phyloP scores from a whole-genome alignment of 495 filamentous ascomycete genomes.

The Penicillium angulare region DNA sequence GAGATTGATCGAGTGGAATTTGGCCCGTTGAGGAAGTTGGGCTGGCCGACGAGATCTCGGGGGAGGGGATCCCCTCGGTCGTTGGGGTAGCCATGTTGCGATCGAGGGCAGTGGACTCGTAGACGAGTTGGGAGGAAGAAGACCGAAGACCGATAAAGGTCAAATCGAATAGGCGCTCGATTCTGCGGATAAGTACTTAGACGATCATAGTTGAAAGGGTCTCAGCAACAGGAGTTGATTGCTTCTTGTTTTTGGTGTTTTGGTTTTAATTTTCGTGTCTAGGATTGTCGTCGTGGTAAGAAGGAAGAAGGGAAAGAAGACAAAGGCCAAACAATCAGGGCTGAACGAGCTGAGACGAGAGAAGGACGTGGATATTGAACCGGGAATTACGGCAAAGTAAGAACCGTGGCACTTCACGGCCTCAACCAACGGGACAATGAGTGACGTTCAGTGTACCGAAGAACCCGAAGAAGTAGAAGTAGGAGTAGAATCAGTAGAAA shows the following conservation, averaged over 20 bases:
- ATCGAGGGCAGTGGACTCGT: neutral
- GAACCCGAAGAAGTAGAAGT: neutral
- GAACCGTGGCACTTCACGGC: conserved; percentile 24
- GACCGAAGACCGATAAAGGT: conserved; percentile 1
- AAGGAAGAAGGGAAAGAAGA: neutral
- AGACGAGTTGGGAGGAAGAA: neutral
- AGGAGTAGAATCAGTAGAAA: no score
- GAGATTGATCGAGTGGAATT: conserved; percentile 49
- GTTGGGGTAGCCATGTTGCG: conserved; percentile 32
- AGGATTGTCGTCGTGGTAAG: no score
- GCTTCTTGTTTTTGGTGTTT: neutral
- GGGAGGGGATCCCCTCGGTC: conserved; percentile 25
- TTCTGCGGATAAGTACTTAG: conserved; percentile 3
- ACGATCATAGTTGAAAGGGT: conserved; percentile 14
- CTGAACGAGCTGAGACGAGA: conserved; percentile 3
- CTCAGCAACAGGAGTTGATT: no score
- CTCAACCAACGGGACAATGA: conserved; percentile 15
- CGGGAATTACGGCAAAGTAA: conserved; percentile 16
- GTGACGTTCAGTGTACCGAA: conserved; percentile 13
- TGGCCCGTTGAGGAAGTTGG: conserved; percentile 32
- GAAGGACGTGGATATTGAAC: conserved; percentile 8
- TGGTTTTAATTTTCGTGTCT: no score
- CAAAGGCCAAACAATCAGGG: neutral
- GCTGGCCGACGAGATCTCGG: conserved; percentile 29
- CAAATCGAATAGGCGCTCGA: neutral